Evolutionary conservation across 2,329 filamentous ascomycete genomes (phyloP), one percentile per base, ranked within the genome.

Genomic region (Ramularia endophylla): DNA sequence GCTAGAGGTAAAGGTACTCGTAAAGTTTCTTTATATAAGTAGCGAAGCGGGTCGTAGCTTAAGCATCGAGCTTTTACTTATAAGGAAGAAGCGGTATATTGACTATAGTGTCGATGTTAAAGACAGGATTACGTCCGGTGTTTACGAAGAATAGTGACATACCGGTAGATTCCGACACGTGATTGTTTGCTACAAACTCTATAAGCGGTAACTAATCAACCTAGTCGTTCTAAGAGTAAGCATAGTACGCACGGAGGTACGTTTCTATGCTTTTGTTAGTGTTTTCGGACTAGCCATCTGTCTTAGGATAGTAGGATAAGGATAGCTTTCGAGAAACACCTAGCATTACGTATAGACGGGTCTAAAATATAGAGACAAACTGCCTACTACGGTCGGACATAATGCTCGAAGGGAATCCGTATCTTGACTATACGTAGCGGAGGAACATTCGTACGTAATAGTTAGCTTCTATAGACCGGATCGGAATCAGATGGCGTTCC

Each of bases 281-380:
- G 27, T 18, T 5, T 12, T 28, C 4, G 9, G 36, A 38, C 27
- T 38, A 31, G 11, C 36, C 15, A 20, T 38, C 8, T 2, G 27
- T 38, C 18, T 38, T 6, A 9, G 16, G 36, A 19, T 38, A 31
- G 27, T 18, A 38, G n/a, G 36, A 12, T 9, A 16, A 30, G 15
- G 36, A 38, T 9, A 31, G 8, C 16, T 38, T 38, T 5, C 27
- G 17, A 3, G 2, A 9, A n/a, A 29, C 27, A 7, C 36, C 27
- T n/a, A 30, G 27, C 8, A 18, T 12, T 13, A 11, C 31, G 22
- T 18, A 18, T 8, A 38, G 15, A 6, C 16, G 16, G 11, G 7
- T 38, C 27, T 29, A 16, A n/a, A 38, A n/a, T 7, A 8, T 1
- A 5, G 12, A 19, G 12, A 19, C 15, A 7, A 29, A 29, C 6